These are phyloP conservation scores for Xylaria sp. DNA, from an alignment of 2,329 filamentous ascomycete species.

Conservation along the genomic window DNA sequence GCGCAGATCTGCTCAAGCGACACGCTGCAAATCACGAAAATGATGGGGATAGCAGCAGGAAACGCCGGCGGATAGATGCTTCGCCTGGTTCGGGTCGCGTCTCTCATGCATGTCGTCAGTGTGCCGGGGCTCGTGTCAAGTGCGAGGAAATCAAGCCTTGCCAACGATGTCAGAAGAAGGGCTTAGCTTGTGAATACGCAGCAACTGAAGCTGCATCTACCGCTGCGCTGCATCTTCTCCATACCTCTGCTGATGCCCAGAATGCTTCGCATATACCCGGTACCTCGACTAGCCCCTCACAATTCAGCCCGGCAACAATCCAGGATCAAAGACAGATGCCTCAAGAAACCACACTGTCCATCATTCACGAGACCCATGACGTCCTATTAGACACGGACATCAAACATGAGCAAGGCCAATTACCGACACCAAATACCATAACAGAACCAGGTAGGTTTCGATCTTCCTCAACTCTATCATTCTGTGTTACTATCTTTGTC, in stretches of 20 bases:
- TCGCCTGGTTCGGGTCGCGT: constrained; percentile 61
- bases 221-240: constrained; percentile 57
- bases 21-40: constrained; percentile 64
- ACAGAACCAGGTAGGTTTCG: constrained; percentile 44
- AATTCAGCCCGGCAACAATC: constrained; percentile 34
- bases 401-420: constrained; percentile 50
- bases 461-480: constrained; percentile 5
- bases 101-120: constrained; percentile 63
- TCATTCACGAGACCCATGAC: constrained; percentile 44
- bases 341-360: constrained; percentile 32
- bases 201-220: constrained; percentile 53
- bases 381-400: constrained; percentile 42
- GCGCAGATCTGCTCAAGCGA: constrained; percentile 64
- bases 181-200: constrained; percentile 57
- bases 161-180: constrained; percentile 60
- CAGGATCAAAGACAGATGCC: constrained; percentile 36
- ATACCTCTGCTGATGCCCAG: constrained; percentile 54
- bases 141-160: constrained; percentile 67
- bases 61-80: constrained; percentile 57
- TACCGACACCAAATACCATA: constrained; percentile 51
- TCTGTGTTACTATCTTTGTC: background rate
- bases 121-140: constrained; percentile 63
- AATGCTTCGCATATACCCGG: constrained; percentile 32
- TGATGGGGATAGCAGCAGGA: constrained; percentile 57
- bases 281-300: constrained; percentile 20